Percentiles rank a stretch among this genome's conserved stretches.
These are phyloP conservation scores for Ascochyta fabae DNA, from an alignment of 2,329 filamentous ascomycete genomes.

Conservation along the genomic window DNA sequence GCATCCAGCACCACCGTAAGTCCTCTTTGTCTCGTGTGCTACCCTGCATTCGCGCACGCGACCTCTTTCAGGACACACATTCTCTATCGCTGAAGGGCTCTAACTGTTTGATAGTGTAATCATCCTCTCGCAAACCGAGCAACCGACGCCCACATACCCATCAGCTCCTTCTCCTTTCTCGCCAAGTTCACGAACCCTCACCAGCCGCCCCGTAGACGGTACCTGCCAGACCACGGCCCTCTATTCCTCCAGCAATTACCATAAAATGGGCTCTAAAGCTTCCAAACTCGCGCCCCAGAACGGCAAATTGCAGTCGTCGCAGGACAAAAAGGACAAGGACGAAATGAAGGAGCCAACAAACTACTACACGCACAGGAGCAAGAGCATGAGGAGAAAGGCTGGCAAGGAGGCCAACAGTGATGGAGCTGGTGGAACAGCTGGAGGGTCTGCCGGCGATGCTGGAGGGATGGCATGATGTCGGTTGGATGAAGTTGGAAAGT, in stretches of 20 bases:
- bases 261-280: constrained; percentile 41
- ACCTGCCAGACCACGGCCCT: neutral
- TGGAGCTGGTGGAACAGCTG: constrained; percentile 19
- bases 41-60: neutral
- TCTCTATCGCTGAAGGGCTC: neutral
- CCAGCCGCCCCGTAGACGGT: neutral
- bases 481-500: neutral
- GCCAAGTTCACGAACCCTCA: neutral
- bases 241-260: neutral
- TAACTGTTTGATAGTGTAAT: constrained; percentile 20
- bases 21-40: neutral
- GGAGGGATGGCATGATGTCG: constrained; percentile 4
- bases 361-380: constrained; percentile 43
- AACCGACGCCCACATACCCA: constrained; percentile 15
- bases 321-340: constrained; percentile 37
- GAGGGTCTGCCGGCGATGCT: constrained; percentile 19
- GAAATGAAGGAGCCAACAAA: constrained; percentile 45
- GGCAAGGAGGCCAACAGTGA: constrained; percentile 21
- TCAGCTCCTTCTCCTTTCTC: neutral
- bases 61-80: neutral
- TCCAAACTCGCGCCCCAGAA: constrained; percentile 28
- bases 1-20: constrained; percentile 20
- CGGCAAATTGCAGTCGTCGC: constrained; percentile 31
- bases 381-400: constrained; percentile 43
- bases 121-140: constrained; percentile 24